phyloP scores from a whole-genome alignment of 2,329 filamentous ascomycete species.

The Sclerotinia borealis region DNA sequence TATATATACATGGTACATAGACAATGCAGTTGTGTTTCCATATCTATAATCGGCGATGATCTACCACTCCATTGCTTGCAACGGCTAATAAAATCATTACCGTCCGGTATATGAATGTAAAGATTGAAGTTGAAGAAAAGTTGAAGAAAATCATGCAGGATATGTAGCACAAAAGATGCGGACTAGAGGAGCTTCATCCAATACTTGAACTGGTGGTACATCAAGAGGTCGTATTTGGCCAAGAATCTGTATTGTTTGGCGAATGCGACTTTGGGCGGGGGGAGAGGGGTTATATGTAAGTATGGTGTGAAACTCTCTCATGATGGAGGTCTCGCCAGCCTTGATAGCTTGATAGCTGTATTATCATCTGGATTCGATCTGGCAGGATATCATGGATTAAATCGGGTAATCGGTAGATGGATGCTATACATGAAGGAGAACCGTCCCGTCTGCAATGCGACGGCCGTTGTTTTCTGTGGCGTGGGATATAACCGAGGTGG shows the following conservation, averaged over 20 bases:
- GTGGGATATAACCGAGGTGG: background rate
- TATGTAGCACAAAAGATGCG: background rate
- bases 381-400: background rate
- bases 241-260: background rate
- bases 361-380: background rate
- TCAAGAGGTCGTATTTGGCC: conserved; percentile 1
- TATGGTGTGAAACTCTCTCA: background rate
- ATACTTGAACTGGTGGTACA: background rate
- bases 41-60: background rate
- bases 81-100: background rate
- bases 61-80: background rate
- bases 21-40: background rate
- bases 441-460: conserved; percentile 1
- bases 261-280: background rate
- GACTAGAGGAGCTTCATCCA: background rate
- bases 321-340: background rate
- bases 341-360: background rate
- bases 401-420: background rate
- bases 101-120: background rate
- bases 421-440: background rate
- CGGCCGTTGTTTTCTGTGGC: background rate
- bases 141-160: background rate
- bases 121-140: background rate
- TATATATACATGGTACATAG: background rate
- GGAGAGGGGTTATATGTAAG: background rate